Percentiles rank a stretch among this genome's conserved stretches.
Conservation (phyloP, 257 asterid genomes). For the Gynochthodes officinalis region DNA sequence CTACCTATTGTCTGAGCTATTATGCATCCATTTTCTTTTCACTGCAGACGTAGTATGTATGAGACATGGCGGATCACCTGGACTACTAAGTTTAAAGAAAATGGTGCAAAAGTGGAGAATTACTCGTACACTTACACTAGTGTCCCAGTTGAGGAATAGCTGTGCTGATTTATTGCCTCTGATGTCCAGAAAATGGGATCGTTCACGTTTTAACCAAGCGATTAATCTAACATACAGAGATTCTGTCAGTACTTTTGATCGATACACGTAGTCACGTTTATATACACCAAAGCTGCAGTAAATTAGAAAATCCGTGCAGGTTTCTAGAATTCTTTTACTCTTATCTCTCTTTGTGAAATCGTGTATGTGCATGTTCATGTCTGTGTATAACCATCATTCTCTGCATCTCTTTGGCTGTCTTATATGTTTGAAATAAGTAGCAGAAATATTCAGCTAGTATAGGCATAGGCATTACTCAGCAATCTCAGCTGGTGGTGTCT, state of each 20-base stretch:
- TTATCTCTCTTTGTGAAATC: no score
- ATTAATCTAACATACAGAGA: background rate
- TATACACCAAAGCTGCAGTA: background rate
- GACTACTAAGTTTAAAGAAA: conserved; percentile 55
- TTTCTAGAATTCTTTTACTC: background rate
- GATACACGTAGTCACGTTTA: background rate
- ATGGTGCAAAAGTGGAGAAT: conserved; percentile 43
- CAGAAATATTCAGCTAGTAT: no score
- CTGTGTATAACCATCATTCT: no score
- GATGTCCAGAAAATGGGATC: background rate
- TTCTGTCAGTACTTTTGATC: background rate
- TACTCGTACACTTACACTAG: conserved; percentile 41
- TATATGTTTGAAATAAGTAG: no score
- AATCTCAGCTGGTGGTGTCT: no score
- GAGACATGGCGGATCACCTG: conserved; percentile 70
- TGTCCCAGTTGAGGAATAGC: conserved; percentile 51
- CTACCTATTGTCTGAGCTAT: background rate
- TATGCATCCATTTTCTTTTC: conserved; percentile 12
- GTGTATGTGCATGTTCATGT: no score
- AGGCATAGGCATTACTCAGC: no score
- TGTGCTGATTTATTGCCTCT: conserved; percentile 1
- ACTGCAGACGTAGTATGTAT: conserved; percentile 63
- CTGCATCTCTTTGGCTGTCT: no score
- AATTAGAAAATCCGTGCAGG: background rate
- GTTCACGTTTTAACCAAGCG: background rate